A percentile compares a stretch with the other conserved stretches of the same genome.
phyloP scores from a whole-genome alignment of 495 filamentous ascomycete species.

The Neurospora discreta region DNA sequence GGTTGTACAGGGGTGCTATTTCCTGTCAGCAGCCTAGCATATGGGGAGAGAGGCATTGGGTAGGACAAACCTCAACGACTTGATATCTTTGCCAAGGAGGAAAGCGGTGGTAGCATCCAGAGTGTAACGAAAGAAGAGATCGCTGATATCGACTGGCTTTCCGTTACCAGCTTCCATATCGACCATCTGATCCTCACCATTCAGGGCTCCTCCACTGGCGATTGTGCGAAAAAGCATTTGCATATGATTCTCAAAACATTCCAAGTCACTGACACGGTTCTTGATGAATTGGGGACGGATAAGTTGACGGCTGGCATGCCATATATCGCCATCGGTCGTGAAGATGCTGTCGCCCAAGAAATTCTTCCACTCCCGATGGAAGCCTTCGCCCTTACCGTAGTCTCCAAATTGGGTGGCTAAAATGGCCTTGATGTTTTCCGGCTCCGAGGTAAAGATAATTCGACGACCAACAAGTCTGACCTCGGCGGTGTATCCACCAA shows the following conservation, averaged over 20 bases:
- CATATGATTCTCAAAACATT: conserved; percentile 70
- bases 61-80: conserved; percentile 45
- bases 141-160: conserved; percentile 51
- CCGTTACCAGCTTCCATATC: conserved; percentile 36
- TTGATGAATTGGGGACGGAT: conserved; percentile 77
- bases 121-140: conserved; percentile 70
- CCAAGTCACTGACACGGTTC: conserved; percentile 68
- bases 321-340: conserved; percentile 59
- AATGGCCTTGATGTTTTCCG: conserved; percentile 79
- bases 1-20: conserved; percentile 27
- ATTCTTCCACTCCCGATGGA: conserved; percentile 57
- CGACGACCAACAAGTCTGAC: conserved; percentile 42
- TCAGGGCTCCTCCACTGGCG: conserved; percentile 41
- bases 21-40: not conserved
- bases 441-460: conserved; percentile 56
- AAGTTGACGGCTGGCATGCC: conserved; percentile 65
- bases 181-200: conserved; percentile 30
- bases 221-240: conserved; percentile 50
- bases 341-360: conserved; percentile 78
- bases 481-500: conserved; percentile 47
- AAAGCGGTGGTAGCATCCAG: conserved; percentile 80
- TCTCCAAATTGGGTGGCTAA: conserved; percentile 67
- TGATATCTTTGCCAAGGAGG: conserved; percentile 64
- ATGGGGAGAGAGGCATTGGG: not conserved
- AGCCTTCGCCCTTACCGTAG: conserved; percentile 60